Evolutionary conservation across 2,329 filamentous ascomycete genomes (phyloP).

Genomic region (Aspergillus brunneoviolaceus): DNA sequence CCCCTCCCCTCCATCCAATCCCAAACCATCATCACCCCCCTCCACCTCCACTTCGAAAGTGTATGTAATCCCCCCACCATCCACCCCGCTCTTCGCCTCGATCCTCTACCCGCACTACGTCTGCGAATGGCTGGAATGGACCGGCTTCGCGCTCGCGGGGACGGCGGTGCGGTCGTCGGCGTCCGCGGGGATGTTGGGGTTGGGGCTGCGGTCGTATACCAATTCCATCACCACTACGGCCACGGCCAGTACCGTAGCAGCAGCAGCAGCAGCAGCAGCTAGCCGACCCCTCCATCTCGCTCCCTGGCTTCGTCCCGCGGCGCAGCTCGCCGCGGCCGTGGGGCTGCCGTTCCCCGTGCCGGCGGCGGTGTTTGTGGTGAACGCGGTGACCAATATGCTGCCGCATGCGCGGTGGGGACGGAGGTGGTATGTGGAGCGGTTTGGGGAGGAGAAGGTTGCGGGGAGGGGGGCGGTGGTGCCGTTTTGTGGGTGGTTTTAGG

Average conservation of each 20-base stretch:
- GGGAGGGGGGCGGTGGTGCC: slow-evolving; percentile 73
- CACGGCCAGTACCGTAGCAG: neutral
- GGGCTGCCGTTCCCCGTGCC: slow-evolving; percentile 62
- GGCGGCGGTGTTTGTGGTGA: slow-evolving; percentile 77
- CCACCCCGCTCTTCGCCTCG: slow-evolving; percentile 76
- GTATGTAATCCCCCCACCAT: slow-evolving; percentile 73
- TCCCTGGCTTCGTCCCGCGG: slow-evolving; percentile 38
- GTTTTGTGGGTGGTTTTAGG: slow-evolving; percentile 45
- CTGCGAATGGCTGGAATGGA: slow-evolving; percentile 97
- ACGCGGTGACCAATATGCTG: slow-evolving; percentile 86
- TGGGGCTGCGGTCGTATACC: too few species aligned
- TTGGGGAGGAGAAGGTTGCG: slow-evolving; percentile 78
- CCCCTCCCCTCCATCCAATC: slow-evolving; percentile 25
- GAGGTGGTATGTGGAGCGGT: slow-evolving; percentile 83
- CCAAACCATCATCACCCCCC: slow-evolving; percentile 14
- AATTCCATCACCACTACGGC: neutral
- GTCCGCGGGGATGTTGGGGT: too few species aligned
- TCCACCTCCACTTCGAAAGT: slow-evolving; percentile 65
- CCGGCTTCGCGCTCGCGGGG: slow-evolving; percentile 72
- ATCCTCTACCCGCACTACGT: slow-evolving; percentile 91
- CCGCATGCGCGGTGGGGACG: slow-evolving; percentile 79
- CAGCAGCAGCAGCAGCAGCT: slow-evolving; percentile 5
- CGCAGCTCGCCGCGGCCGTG: slow-evolving; percentile 26
- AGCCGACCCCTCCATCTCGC: slow-evolving; percentile 28
- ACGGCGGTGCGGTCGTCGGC: slow-evolving; percentile 29